Base-by-base conservation (phyloP, 2,329 filamentous ascomycete species). In the Zasmidium angulare region DNA sequence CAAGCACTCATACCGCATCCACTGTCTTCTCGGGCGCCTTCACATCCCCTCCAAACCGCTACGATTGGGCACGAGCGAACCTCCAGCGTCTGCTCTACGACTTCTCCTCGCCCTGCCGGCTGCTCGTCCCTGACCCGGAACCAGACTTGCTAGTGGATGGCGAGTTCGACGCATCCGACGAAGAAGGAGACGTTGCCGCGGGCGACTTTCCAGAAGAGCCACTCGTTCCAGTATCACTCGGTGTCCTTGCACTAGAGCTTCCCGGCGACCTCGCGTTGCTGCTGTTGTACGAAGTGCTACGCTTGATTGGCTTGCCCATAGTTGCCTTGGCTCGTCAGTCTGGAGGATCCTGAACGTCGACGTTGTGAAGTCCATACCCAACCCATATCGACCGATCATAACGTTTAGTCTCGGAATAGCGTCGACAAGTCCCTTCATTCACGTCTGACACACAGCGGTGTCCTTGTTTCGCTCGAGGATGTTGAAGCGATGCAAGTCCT, bases 221-320 rank as follows among this genome's bases (percentile, higher is more conserved):
- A 11, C 11, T 20, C 4, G 9, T n/a, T 48, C 46, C 29, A 36
- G 29, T 14, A 14, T 17, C 36, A 19, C 12, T 17, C 3, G 36
- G 36, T 17, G 36, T 10, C 4, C 36, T 17, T 17, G 36, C 36
- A 17, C n/a, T 43, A 17, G 12, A 3, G 36, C 14, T 19, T 3
- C n/a, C 4, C 11, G 36, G 36, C 9, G 36, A 43, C 4, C n/a
- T 17, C 3, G 36, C 4, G n/a, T 43, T 43, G 36, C 36, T 43
- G 36, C n/a, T 43, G 14, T 43, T 43, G 36, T 43, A 9, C 36
- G 48, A 50, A 11, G 22, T 4, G 11, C 21, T 14, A 26, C 48
- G 48, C 22, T 29, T 50, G 48, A 50, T 50, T 3, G 48, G 48
- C 22, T 26, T 50, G 48, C 48, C 48, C 20, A 50, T 50, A 4